phyloP scores from a whole-genome alignment of 345 rosid genomes.

The Acer yangbiense region DNA sequence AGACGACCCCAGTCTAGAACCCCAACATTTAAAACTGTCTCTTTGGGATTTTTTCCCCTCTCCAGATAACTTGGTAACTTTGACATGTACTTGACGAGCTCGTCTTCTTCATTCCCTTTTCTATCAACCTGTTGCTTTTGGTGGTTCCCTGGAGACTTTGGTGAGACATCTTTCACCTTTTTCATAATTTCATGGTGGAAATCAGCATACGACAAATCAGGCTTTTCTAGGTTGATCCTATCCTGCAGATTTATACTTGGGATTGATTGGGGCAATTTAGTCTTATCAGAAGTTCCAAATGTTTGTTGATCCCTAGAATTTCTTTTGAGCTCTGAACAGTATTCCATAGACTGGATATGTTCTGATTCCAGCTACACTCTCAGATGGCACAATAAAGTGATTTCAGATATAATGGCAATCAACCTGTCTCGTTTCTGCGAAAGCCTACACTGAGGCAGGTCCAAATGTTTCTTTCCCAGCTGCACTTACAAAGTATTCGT shows the following conservation, averaged over 20 bases:
- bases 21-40: constrained; percentile 74
- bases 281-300: constrained; percentile 33
- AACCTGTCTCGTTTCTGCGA: constrained; percentile 5
- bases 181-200: constrained; percentile 47
- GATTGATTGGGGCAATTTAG: constrained; percentile 26
- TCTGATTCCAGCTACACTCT: constrained; percentile 14
- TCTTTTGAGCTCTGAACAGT: constrained; percentile 33
- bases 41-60: constrained; percentile 54
- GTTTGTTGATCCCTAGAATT: constrained; percentile 35
- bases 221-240: constrained; percentile 43
- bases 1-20: constrained; percentile 92
- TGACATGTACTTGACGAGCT: constrained; percentile 91
- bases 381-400: constrained; percentile 1
- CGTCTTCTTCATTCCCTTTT: constrained; percentile 46
- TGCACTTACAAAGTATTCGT: constrained; percentile 19
- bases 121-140: constrained; percentile 30
- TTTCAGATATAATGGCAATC: not conserved
- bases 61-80: constrained; percentile 80
- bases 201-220: constrained; percentile 47
- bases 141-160: constrained; percentile 33
- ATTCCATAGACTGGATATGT: constrained; percentile 43
- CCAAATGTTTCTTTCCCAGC: constrained; percentile 14
- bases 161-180: constrained; percentile 39
- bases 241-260: constrained; percentile 36
- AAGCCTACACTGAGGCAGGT: not conserved